Conservation (phyloP, 805 yeast species). For the Torulaspora microellipsoides region DNA sequence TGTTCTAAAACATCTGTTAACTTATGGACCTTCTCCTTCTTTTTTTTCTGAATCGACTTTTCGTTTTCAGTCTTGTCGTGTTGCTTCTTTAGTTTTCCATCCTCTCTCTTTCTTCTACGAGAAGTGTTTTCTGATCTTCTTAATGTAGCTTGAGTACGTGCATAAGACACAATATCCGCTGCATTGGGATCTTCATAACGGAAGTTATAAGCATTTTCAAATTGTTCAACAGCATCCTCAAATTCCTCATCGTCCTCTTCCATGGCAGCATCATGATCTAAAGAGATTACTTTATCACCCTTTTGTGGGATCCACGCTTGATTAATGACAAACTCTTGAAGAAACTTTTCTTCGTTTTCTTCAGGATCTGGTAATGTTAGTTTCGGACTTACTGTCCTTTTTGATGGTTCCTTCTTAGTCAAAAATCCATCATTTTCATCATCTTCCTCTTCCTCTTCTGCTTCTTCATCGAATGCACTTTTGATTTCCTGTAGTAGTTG, state of each 20-base stretch:
- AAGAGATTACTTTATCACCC: slow-evolving; percentile 51
- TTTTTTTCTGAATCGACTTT: slow-evolving; percentile 62
- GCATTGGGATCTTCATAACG: slow-evolving; percentile 90
- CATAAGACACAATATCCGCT: slow-evolving; percentile 88
- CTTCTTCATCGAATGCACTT: slow-evolving; percentile 52
- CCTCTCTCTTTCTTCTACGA: slow-evolving; percentile 79
- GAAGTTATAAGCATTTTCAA: slow-evolving; percentile 91
- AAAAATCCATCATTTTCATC: slow-evolving; percentile 47
- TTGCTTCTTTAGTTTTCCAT: slow-evolving; percentile 50
- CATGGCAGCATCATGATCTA: slow-evolving; percentile 41
- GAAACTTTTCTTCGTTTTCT: slow-evolving; percentile 60
- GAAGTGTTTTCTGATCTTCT: slow-evolving; percentile 72
- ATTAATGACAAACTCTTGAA: slow-evolving; percentile 63
- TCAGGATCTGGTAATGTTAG: slow-evolving; percentile 60
- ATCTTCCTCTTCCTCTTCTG: slow-evolving; percentile 42
- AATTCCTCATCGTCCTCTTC: slow-evolving; percentile 78
- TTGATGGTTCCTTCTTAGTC: slow-evolving; percentile 48
- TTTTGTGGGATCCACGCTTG: slow-evolving; percentile 88
- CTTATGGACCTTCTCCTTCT: slow-evolving; percentile 69
- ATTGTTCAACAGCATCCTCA: slow-evolving; percentile 86
- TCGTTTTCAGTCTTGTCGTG: slow-evolving; percentile 52
- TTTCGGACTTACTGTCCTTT: slow-evolving; percentile 25
- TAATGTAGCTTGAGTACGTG: slow-evolving; percentile 88
- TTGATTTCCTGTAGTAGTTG: slow-evolving; percentile 76
- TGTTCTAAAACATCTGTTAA: slow-evolving; percentile 59